Evolutionary conservation across 2,329 filamentous ascomycete species (phyloP).

Genomic region (Aspergillus sojae): DNA sequence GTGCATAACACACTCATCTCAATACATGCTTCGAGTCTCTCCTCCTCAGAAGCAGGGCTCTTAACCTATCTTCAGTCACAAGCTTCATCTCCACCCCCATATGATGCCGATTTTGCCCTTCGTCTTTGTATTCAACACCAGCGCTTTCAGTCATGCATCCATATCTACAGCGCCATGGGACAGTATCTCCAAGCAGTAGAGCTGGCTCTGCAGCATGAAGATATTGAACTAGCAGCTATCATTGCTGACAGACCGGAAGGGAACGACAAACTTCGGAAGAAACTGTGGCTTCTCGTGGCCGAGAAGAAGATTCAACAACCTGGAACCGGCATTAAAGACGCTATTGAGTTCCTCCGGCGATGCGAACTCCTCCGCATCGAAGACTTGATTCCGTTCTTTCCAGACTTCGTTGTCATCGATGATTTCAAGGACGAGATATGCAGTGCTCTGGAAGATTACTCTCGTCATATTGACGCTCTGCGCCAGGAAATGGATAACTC

Average conservation of each 20-base stretch:
- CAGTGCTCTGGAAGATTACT: conserved; percentile 88
- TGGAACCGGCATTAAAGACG: conserved; percentile 83
- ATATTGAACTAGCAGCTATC: conserved; percentile 84
- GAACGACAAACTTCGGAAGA: conserved; percentile 80
- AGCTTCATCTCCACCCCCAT: conserved; percentile 79
- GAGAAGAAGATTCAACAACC: conserved; percentile 85
- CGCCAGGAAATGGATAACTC: conserved; percentile 96
- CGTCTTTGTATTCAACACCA: conserved; percentile 93
- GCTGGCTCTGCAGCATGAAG: conserved; percentile 83
- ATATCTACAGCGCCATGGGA: conserved; percentile 96
- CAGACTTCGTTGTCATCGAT: conserved; percentile 97
- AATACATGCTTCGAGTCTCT: conserved; percentile 86
- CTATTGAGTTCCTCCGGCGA: conserved; percentile 88
- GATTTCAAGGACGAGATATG: conserved; percentile 99
- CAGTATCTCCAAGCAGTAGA: conserved; percentile 93
- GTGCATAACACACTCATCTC: conserved; percentile 97
- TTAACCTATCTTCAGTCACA: conserved; percentile 89
- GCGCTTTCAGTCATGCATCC: conserved; percentile 89
- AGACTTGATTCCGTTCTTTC: conserved; percentile 97
- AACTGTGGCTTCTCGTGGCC: conserved; percentile 92
- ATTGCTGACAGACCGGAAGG: conserved; percentile 83
- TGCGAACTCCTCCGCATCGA: conserved; percentile 93
- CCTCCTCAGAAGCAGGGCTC: conserved; percentile 80
- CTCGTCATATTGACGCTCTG: conserved; percentile 81
- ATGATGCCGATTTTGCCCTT: conserved; percentile 94